These are phyloP conservation scores for Lentinula aciculospora DNA, from an alignment of 768 basidiomycete species.

Conservation along the genomic window DNA sequence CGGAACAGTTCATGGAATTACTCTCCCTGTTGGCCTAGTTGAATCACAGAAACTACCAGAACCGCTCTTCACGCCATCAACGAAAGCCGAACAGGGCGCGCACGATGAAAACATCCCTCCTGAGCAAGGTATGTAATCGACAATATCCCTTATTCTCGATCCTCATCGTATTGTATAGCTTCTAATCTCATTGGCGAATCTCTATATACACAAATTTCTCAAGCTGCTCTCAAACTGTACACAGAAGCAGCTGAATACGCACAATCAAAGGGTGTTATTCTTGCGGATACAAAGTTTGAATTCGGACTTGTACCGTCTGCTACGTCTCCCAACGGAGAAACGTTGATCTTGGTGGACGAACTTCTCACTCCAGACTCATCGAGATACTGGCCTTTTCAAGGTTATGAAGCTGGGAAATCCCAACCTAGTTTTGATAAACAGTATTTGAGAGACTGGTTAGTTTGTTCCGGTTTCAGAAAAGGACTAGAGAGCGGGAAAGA, in stretches of 20 bases:
- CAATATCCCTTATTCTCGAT: not conserved
- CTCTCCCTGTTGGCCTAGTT: slow-evolving; percentile 66
- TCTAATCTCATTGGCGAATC: slow-evolving; percentile 60
- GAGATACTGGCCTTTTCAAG: slow-evolving; percentile 85
- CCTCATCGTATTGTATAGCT: slow-evolving; percentile 34
- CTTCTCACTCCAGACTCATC: slow-evolving; percentile 97
- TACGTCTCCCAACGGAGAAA: slow-evolving; percentile 18
- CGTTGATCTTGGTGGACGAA: slow-evolving; percentile 90
- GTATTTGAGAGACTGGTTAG: slow-evolving; percentile 88
- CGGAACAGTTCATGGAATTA: slow-evolving; percentile 84
- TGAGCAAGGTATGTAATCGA: slow-evolving; percentile 48
- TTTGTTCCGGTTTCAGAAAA: slow-evolving; percentile 63
- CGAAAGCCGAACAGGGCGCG: slow-evolving; percentile 89
- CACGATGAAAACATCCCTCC: slow-evolving; percentile 97
- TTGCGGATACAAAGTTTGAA: slow-evolving; percentile 99
- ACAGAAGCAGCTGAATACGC: slow-evolving; percentile 72
- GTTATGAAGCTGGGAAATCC: slow-evolving; percentile 64
- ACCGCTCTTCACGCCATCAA: slow-evolving; percentile 93
- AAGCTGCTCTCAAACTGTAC: slow-evolving; percentile 60
- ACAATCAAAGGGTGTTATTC: slow-evolving; percentile 72
- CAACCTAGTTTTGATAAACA: slow-evolving; percentile 98
- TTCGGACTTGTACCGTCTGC: slow-evolving; percentile 71
- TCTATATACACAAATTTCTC: slow-evolving; percentile 57
- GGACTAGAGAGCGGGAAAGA: slow-evolving; percentile 73
- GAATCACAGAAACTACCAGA: slow-evolving; percentile 80